These are phyloP conservation scores for Biancaea sappan DNA, from an alignment of 306 rosid species.

Conservation along the genomic window DNA sequence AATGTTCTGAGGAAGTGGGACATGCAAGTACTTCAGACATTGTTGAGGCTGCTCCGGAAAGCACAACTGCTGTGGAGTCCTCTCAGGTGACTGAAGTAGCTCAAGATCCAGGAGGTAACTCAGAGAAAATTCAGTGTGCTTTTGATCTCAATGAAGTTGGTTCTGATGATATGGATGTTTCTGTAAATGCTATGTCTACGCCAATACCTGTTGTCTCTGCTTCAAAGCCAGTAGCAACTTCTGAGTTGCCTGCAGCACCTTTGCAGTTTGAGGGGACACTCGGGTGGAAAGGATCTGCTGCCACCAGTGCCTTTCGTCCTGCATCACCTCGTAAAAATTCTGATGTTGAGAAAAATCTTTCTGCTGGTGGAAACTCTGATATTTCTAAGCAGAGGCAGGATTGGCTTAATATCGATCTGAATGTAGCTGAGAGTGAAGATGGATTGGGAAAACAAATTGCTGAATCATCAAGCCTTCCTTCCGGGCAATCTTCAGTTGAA, in stretches of 20 bases:
- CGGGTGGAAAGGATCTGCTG: conserved; percentile 93
- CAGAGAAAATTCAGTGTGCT: conserved; percentile 61
- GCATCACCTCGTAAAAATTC: conserved; percentile 78
- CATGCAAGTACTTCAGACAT: conserved; percentile 40
- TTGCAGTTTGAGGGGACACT: conserved; percentile 80
- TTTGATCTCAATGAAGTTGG: conserved; percentile 81
- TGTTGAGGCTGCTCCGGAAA: conserved; percentile 44
- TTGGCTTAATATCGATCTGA: conserved; percentile 73
- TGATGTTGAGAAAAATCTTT: conserved; percentile 60
- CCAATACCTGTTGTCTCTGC: conserved; percentile 71
- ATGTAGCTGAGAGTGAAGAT: conserved; percentile 74
- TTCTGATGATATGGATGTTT: conserved; percentile 66
- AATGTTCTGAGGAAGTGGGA: conserved; percentile 48
- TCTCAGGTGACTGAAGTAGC: conserved; percentile 69
- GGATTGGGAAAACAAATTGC: conserved; percentile 58
- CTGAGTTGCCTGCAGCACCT: conserved; percentile 63
- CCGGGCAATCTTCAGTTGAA: conserved; percentile 73
- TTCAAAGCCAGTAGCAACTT: conserved; percentile 62
- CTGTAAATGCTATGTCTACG: conserved; percentile 49
- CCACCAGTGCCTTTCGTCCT: conserved; percentile 91
- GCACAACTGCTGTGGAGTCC: conserved; percentile 53
- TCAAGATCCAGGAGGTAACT: conserved; percentile 59
- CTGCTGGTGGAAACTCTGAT: conserved; percentile 60
- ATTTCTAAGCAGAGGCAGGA: conserved; percentile 74
- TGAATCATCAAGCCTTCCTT: conserved; percentile 61